Conservation (phyloP, 2,329 filamentous ascomycete species). For the Golovinomyces cichoracearum region DNA sequence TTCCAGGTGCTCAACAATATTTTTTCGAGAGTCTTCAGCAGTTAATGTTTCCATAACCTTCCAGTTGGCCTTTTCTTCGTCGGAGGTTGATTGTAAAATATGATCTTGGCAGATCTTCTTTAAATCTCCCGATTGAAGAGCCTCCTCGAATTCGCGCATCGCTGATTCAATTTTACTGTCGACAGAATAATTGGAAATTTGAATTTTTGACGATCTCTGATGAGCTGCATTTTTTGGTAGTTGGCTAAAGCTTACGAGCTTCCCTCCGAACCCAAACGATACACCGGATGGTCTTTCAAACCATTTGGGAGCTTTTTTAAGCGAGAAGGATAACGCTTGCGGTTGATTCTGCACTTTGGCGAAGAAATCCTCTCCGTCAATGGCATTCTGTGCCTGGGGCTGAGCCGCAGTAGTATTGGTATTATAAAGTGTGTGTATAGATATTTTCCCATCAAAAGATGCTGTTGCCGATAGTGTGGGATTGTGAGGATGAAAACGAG, state of each 20-base stretch:
- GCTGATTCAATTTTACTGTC: constrained; percentile 65
- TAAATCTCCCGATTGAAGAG: constrained; percentile 54
- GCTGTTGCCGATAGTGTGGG: constrained; percentile 81
- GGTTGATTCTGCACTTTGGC: constrained; percentile 77
- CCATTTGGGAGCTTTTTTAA: constrained; percentile 73
- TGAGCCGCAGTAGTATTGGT: constrained; percentile 57
- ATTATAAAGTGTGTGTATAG: constrained; percentile 79
- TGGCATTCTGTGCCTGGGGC: constrained; percentile 35
- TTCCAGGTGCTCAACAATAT: constrained; percentile 74
- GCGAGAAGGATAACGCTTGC: constrained; percentile 67
- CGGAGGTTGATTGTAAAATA: constrained; percentile 46
- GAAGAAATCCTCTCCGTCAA: constrained; percentile 92
- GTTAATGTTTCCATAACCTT: constrained; percentile 75
- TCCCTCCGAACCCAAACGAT: constrained; percentile 87
- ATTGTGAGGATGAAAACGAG: constrained; percentile 79
- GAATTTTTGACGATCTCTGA: constrained; percentile 44
- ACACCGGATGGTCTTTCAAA: constrained; percentile 61
- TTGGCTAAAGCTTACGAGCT: constrained; percentile 51
- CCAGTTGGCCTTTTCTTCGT: constrained; percentile 92
- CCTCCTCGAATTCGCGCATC: constrained; percentile 66
- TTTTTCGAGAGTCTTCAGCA: constrained; percentile 58
- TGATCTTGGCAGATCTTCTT: constrained; percentile 55
- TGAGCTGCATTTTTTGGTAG: constrained; percentile 33
- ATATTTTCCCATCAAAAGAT: constrained; percentile 90
- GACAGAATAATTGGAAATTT: constrained; percentile 67